Evolutionary conservation across 805 yeast genomes (phyloP).

Genomic region (Barnettozyma vustinii): DNA sequence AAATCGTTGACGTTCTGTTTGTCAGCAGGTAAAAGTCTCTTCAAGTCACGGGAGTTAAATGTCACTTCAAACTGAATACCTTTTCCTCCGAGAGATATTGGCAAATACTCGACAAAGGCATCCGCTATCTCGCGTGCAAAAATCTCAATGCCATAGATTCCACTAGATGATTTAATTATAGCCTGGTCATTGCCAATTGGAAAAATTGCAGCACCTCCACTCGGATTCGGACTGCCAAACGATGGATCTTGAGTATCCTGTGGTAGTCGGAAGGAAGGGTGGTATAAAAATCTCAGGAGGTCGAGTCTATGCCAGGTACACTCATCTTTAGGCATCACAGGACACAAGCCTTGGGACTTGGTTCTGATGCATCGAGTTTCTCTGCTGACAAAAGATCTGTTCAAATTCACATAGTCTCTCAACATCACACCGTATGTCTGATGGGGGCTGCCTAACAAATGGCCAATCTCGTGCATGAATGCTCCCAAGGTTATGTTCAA

Average conservation of each 20-base stretch:
- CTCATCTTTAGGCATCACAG: slow-evolving; percentile 52
- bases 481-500: slow-evolving; percentile 85
- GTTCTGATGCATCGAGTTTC: slow-evolving; percentile 58
- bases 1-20: slow-evolving; percentile 31
- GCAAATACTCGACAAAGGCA: slow-evolving; percentile 56
- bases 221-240: slow-evolving; percentile 19
- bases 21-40: slow-evolving; percentile 27
- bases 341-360: slow-evolving; percentile 40
- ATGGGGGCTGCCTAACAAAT: slow-evolving; percentile 86
- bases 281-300: slow-evolving; percentile 68
- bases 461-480: slow-evolving; percentile 94
- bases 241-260: slow-evolving; percentile 50
- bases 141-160: slow-evolving; percentile 71
- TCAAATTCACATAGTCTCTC: slow-evolving; percentile 75
- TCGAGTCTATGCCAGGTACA: slow-evolving; percentile 90
- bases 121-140: slow-evolving; percentile 40
- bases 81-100: slow-evolving; percentile 47
- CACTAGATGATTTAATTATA: slow-evolving; percentile 49
- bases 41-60: slow-evolving; percentile 44
- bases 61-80: slow-evolving; percentile 53
- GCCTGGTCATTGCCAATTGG: slow-evolving; percentile 42
- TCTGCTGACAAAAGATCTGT: slow-evolving; percentile 73
- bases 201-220: slow-evolving; percentile 37
- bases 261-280: slow-evolving; percentile 74
- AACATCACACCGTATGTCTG: slow-evolving; percentile 88